Conservation (phyloP, 148 eudicot genomes). For the Rhododendron griersonianum region DNA sequence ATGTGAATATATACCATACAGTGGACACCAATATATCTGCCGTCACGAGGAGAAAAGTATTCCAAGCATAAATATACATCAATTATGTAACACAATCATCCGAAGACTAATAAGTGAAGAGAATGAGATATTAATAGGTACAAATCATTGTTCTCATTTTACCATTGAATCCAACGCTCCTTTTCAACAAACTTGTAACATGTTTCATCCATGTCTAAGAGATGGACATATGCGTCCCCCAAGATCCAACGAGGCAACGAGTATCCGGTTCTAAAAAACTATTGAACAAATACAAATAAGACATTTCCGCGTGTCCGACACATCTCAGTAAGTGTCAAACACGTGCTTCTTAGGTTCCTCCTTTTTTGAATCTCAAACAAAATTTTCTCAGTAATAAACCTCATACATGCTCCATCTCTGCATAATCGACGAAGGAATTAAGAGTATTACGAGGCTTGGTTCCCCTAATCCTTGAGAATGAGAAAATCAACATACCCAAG, state of each 20-base stretch:
- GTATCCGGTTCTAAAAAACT: neutral
- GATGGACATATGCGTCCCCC: neutral
- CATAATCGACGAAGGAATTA: neutral
- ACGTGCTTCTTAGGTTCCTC: neutral
- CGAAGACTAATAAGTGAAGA: neutral
- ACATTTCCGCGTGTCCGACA: neutral
- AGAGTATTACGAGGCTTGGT: neutral
- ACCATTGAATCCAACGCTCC: neutral
- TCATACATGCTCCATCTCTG: neutral
- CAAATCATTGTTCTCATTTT: too few species aligned
- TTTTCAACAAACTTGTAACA: neutral
- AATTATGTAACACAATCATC: neutral
- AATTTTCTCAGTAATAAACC: neutral
- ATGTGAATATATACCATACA: neutral
- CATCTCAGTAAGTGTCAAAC: neutral
- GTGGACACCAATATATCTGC: neutral
- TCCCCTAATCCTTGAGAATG: neutral
- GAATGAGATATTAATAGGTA: too few species aligned
- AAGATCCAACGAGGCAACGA: neutral
- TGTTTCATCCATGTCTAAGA: neutral
- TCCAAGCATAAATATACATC: too few species aligned
- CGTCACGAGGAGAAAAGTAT: too few species aligned
- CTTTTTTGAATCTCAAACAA: neutral
- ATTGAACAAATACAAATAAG: neutral
- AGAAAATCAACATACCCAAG: neutral